Evolutionary conservation across 768 basidiomycete genomes (phyloP).

Genomic region (Suillus subaureus): DNA sequence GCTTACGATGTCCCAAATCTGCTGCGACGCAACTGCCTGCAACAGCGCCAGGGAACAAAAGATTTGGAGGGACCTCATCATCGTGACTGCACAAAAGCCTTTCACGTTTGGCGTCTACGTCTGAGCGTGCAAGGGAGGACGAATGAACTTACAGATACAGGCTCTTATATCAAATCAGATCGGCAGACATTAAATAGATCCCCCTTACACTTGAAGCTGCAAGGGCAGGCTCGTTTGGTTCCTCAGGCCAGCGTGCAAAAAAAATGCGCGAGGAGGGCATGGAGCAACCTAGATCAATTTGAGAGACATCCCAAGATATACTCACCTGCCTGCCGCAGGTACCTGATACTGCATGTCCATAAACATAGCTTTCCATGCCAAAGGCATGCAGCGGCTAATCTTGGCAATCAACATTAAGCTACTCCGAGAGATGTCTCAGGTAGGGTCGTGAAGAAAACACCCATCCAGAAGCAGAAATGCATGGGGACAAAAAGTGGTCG

Average conservation of each 20-base stretch:
- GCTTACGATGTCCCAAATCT: constrained; percentile 56
- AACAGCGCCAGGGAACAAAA: constrained; percentile 21
- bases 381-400: not conserved
- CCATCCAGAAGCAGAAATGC: not conserved
- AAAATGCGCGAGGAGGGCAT: not conserved
- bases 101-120: not conserved
- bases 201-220: not conserved
- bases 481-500: not conserved
- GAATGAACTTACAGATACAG: not conserved
- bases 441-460: not conserved
- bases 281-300: not conserved
- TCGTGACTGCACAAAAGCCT: not conserved
- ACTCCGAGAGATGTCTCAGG: not conserved
- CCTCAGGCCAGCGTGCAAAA: not conserved
- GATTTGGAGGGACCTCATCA: not conserved
- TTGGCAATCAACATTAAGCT: not conserved
- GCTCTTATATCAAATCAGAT: not conserved
- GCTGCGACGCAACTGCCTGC: constrained; percentile 41
- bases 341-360: not conserved
- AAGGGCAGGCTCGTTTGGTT: not conserved
- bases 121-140: not conserved
- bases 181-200: not conserved
- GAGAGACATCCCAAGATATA: not conserved
- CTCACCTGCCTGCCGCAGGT: not conserved
- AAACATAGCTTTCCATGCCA: not conserved